These are phyloP conservation scores for Fusarium scirpi DNA, from an alignment of 2,329 filamentous ascomycete genomes.

Conservation along the genomic window DNA sequence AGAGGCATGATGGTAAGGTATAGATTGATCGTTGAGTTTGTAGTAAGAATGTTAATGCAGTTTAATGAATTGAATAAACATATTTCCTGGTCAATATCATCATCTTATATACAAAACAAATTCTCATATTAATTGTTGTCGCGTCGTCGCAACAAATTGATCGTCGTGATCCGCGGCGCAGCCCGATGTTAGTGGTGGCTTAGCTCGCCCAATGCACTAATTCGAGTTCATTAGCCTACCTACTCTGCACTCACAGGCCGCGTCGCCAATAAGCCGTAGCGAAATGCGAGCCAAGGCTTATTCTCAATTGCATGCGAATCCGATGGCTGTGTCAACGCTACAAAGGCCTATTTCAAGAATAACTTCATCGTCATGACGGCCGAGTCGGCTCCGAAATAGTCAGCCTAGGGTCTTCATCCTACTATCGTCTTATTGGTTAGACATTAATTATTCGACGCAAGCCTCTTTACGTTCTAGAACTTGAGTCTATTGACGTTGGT, in stretches of 20 bases:
- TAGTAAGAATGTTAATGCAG: not conserved
- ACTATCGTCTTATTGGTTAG: not conserved
- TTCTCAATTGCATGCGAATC: not conserved
- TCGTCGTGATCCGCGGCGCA: constrained; percentile 9
- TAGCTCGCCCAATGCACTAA: constrained; percentile 16
- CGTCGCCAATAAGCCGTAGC: constrained; percentile 3
- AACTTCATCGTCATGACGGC: not conserved
- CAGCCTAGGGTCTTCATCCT: not conserved
- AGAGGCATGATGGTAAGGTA: constrained; percentile 1
- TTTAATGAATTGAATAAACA: not conserved
- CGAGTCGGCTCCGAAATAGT: not conserved
- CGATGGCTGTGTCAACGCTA: not conserved
- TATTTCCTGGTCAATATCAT: fast-evolving
- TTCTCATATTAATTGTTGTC: not conserved
- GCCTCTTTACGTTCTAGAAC: constrained; percentile 1
- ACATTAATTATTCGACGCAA: not conserved
- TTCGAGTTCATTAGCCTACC: not conserved
- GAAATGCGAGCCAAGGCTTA: constrained; percentile 14
- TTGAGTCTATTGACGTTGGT: not conserved
- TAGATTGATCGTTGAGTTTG: not conserved
- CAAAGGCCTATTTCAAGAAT: not conserved
- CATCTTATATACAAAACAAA: not conserved
- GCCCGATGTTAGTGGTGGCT: constrained; percentile 13
- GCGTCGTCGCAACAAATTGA: not conserved
- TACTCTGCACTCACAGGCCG: not conserved